These are phyloP conservation scores for Xylariomycetidae sp. DNA, from an alignment of 2,329 filamentous ascomycete species.

Conservation along the genomic window DNA sequence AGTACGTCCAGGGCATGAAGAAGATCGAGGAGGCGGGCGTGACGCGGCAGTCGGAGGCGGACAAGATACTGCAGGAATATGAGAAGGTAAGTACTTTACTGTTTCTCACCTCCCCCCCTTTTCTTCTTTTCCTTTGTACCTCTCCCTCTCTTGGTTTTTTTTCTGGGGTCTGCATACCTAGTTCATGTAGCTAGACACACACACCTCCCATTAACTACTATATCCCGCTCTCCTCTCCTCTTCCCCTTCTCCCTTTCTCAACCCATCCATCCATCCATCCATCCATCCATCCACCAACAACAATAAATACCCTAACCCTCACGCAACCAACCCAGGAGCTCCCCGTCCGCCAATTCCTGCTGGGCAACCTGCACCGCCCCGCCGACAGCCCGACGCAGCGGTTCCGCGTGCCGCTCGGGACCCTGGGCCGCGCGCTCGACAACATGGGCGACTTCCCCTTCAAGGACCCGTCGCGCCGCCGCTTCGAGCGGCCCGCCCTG, in stretches of 20 bases:
- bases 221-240: background rate
- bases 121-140: too few species aligned
- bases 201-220: too few species aligned
- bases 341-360: slow-evolving; percentile 81
- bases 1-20: slow-evolving; percentile 81
- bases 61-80: slow-evolving; percentile 70
- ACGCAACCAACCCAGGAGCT: too few species aligned
- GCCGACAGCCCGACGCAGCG: slow-evolving; percentile 49
- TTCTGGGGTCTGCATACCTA: too few species aligned
- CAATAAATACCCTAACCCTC: too few species aligned
- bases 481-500: slow-evolving; percentile 73
- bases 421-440: slow-evolving; percentile 62
- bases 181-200: too few species aligned
- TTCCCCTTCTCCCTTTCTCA: slow-evolving; percentile 3
- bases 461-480: slow-evolving; percentile 60
- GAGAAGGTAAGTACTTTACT: slow-evolving; percentile 51
- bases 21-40: slow-evolving; percentile 67
- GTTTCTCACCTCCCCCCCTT: background rate
- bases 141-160: too few species aligned
- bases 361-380: slow-evolving; percentile 71
- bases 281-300: too few species aligned
- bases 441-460: slow-evolving; percentile 88
- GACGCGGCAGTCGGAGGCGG: slow-evolving; percentile 70
- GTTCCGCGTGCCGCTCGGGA: slow-evolving; percentile 76
- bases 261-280: slow-evolving; percentile 1